A percentile compares a stretch with the other conserved stretches of the same genome.
Evolutionary conservation across 805 yeast genomes (phyloP).

Genomic region (Yarrowia sp.): DNA sequence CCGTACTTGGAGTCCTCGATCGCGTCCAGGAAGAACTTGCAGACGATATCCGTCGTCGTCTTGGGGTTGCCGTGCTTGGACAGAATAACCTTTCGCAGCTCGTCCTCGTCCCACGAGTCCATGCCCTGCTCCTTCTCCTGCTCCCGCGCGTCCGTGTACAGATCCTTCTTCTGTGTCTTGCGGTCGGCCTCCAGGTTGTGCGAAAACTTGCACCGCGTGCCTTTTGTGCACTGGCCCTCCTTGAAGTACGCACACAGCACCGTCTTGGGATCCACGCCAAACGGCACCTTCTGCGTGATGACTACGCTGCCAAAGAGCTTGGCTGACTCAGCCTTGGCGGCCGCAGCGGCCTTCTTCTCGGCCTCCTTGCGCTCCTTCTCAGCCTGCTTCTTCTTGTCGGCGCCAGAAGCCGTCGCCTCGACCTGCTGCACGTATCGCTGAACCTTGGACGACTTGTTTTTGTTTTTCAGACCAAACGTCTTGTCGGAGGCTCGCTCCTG

Average conservation of each 20-base stretch:
- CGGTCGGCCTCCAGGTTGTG: conserved; percentile 86
- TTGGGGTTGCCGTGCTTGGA: conserved; percentile 94
- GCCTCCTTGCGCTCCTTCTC: conserved; percentile 63
- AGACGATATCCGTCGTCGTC: conserved; percentile 91
- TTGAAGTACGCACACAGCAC: conserved; percentile 88
- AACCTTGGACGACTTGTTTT: conserved; percentile 89
- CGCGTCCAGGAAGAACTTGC: conserved; percentile 92
- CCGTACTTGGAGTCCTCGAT: conserved; percentile 97
- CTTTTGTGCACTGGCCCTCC: conserved; percentile 72
- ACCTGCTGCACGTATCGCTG: conserved; percentile 70
- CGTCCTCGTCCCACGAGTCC: conserved; percentile 97
- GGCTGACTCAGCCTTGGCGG: conserved; percentile 83
- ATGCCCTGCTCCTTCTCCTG: conserved; percentile 75
- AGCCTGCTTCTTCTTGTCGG: conserved; percentile 70
- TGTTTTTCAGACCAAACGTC: conserved; percentile 93
- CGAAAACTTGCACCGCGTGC: conserved; percentile 77
- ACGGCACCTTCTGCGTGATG: conserved; percentile 80
- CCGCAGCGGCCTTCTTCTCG: conserved; percentile 88
- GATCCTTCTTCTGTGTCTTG: conserved; percentile 84
- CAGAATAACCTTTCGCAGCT: conserved; percentile 75
- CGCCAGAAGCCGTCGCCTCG: conserved; percentile 51
- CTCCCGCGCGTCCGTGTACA: conserved; percentile 83
- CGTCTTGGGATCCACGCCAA: conserved; percentile 96
- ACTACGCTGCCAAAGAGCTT: conserved; percentile 65
- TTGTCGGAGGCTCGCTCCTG: conserved; percentile 71